Conservation (phyloP, 2,329 filamentous ascomycete species). For the Aspergillus fischeri region DNA sequence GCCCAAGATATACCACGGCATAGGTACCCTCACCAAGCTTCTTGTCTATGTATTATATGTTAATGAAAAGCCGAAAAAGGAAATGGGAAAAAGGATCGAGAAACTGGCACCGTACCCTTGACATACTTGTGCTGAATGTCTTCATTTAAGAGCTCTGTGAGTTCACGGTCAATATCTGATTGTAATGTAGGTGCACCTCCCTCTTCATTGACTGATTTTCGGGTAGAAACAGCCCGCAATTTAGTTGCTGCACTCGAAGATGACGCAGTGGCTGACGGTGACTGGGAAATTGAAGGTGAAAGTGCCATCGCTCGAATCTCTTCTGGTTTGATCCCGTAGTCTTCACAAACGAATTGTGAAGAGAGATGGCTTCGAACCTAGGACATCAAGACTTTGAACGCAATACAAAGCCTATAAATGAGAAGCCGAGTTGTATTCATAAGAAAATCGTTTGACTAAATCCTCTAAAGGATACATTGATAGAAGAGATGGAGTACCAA, state of each 20-base stretch:
- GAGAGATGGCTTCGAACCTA: neutral
- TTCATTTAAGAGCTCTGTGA: conserved; percentile 74
- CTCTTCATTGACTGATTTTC: conserved; percentile 20
- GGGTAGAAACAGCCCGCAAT: conserved; percentile 32
- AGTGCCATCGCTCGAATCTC: conserved; percentile 32
- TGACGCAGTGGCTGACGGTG: conserved; percentile 31
- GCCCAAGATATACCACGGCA: conserved; percentile 88
- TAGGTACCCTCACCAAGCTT: conserved; percentile 97
- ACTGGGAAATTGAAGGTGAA: conserved; percentile 40
- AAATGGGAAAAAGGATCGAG: neutral
- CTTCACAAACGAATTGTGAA: neutral
- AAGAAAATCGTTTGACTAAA: neutral
- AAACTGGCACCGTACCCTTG: conserved; percentile 56
- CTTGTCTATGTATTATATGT: conserved; percentile 54
- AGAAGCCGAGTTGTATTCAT: neutral
- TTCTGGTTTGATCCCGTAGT: neutral
- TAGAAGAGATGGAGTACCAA: neutral
- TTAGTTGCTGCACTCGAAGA: conserved; percentile 30
- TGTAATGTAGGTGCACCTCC: conserved; percentile 15
- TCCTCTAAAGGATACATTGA: too few species aligned
- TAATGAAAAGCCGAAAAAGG: neutral
- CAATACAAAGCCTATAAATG: neutral
- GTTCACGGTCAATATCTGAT: conserved; percentile 34
- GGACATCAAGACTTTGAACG: neutral
- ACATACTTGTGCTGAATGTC: conserved; percentile 84